Evolutionary conservation across 1,284 basidiomycete species (phyloP).

Genomic region (Heimioporus retisporus): DNA sequence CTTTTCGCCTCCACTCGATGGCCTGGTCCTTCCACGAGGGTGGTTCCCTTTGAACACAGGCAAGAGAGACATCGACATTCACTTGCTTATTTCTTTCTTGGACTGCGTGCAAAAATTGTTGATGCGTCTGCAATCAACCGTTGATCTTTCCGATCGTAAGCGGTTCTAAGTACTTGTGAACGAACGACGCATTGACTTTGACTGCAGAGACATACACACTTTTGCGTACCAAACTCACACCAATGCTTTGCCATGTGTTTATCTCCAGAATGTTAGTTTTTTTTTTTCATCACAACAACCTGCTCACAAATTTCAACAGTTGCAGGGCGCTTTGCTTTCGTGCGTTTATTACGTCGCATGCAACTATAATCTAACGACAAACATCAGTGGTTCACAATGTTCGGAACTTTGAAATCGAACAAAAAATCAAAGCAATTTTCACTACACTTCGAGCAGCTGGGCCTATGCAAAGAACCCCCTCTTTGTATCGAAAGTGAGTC

Average conservation of each 20-base stretch:
- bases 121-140: slow-evolving; percentile 23
- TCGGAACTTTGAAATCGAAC: not conserved
- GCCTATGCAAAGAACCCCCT: slow-evolving; percentile 6
- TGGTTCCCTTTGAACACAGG: slow-evolving; percentile 52
- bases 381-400: slow-evolving; percentile 33
- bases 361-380: not conserved
- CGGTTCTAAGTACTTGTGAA: not conserved
- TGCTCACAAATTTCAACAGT: slow-evolving; percentile 22
- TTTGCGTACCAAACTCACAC: slow-evolving; percentile 32
- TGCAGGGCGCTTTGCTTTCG: slow-evolving; percentile 38
- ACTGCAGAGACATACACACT: slow-evolving; percentile 27
- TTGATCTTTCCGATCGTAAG: slow-evolving; percentile 18
- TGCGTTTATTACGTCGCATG: slow-evolving; percentile 23
- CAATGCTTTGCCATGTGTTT: slow-evolving; percentile 32
- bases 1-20: slow-evolving; percentile 44
- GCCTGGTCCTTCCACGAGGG: slow-evolving; percentile 57
- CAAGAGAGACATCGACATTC: slow-evolving; percentile 26
- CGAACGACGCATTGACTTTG: slow-evolving; percentile 2
- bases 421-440: slow-evolving; percentile 28
- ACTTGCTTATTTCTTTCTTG: slow-evolving; percentile 20
- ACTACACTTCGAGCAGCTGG: slow-evolving; percentile 16
- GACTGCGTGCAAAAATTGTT: slow-evolving; percentile 24
- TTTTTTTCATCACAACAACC: not conserved
- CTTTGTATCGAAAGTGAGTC: slow-evolving; percentile 28
- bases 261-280: slow-evolving; percentile 37